Evolutionary conservation across 2,329 filamentous ascomycete genomes (phyloP).

Genomic region (Blastomyces emzantsi): DNA sequence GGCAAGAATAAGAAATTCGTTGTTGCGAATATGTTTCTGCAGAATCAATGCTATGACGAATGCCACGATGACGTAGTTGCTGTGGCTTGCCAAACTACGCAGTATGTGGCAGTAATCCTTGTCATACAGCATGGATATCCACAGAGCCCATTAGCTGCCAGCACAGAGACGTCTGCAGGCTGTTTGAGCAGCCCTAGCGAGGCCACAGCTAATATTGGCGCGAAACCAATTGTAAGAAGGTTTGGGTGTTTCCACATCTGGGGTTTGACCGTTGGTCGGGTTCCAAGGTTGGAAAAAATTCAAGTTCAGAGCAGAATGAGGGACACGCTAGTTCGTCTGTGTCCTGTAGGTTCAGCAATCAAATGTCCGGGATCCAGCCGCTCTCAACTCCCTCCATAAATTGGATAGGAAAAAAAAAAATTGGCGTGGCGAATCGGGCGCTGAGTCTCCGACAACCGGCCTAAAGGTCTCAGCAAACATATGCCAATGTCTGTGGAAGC

Average conservation of each 20-base stretch:
- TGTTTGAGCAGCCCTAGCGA: neutral
- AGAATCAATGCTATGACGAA: slow-evolving; percentile 3
- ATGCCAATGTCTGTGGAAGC: neutral
- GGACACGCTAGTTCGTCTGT: too few species aligned
- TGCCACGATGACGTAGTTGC: slow-evolving; percentile 3
- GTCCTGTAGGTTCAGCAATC: neutral
- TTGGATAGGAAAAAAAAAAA: neutral
- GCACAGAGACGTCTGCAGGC: neutral
- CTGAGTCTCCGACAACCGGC: neutral
- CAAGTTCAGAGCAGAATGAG: too few species aligned
- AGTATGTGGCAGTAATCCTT: neutral
- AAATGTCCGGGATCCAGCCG: neutral
- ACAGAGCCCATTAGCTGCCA: neutral
- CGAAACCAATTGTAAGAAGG: neutral
- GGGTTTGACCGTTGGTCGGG: neutral
- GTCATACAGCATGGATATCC: neutral
- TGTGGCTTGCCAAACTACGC: slow-evolving; percentile 3
- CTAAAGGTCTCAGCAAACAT: neutral
- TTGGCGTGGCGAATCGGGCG: neutral
- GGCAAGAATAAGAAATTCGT: neutral
- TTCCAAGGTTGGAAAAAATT: neutral
- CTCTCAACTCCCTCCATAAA: neutral
- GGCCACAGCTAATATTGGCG: neutral
- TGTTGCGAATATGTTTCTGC: neutral
- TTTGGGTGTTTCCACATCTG: neutral